Percentiles rank a stretch among this genome's conserved stretches.
These are phyloP conservation scores for Fraxinus latifolia DNA, from an alignment of 305 asterid genomes.

Conservation along the genomic window DNA sequence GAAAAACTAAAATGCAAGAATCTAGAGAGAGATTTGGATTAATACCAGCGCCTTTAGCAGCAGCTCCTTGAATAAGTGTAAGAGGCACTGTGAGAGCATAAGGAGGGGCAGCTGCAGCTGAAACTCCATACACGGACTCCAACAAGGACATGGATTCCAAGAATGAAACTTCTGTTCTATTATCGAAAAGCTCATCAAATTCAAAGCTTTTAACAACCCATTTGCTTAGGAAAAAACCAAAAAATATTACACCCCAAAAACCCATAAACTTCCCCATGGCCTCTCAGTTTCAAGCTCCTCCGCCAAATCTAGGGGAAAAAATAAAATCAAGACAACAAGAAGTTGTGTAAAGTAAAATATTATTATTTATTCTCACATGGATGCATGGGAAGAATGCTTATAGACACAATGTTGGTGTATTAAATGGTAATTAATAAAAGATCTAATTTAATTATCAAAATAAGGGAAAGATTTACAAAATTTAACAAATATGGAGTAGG, in stretches of 20 bases:
- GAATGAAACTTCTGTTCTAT: slow-evolving; percentile 37
- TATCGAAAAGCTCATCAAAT: slow-evolving; percentile 42
- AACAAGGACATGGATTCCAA: slow-evolving; percentile 37
- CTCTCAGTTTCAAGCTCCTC: slow-evolving; percentile 22
- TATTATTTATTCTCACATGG: not conserved
- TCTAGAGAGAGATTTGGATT: not conserved
- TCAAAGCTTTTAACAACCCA: slow-evolving; percentile 39
- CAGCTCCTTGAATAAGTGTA: slow-evolving; percentile 59
- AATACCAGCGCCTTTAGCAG: slow-evolving; percentile 63
- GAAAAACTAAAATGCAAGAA: not conserved
- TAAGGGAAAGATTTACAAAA: slow-evolving; percentile 1
- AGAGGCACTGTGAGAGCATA: slow-evolving; percentile 54
- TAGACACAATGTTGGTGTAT: not conserved
- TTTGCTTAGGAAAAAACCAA: slow-evolving; percentile 30
- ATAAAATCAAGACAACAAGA: not conserved
- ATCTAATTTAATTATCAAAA: slow-evolving; percentile 2
- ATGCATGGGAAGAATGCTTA: not conserved
- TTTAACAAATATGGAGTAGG: slow-evolving; percentile 9
- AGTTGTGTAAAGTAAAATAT: not conserved
- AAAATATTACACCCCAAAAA: slow-evolving; percentile 36
- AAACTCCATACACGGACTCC: slow-evolving; percentile 38
- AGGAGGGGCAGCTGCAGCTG: slow-evolving; percentile 38
- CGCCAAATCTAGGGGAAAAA: slow-evolving; percentile 24
- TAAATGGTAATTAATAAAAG: not conserved
- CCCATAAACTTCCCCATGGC: slow-evolving; percentile 36